Percentiles rank a stretch among this genome's conserved stretches.
Conservation (phyloP, 2,329 filamentous ascomycete species). For the Penicillium corylophilum region DNA sequence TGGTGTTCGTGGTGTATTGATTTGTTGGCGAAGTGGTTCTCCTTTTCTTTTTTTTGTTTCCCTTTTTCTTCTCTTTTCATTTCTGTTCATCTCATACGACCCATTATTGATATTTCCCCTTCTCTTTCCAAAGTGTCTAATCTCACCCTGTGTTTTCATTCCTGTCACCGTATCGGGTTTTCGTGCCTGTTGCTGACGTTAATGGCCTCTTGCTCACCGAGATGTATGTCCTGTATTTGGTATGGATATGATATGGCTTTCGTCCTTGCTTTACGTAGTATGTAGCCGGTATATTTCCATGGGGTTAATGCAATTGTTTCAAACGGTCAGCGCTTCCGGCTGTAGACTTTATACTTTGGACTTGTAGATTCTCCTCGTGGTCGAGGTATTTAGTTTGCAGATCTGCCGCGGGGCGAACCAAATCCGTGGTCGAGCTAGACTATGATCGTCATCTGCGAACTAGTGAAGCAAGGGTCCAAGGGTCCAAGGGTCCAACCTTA, state of each 20-base stretch:
- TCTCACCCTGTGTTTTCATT: slow-evolving; percentile 10
- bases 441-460: background rate
- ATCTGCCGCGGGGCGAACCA: background rate
- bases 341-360: too few relatives aligned
- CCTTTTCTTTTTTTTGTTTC: slow-evolving; percentile 22
- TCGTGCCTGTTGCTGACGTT: background rate
- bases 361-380: background rate
- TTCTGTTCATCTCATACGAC: slow-evolving; percentile 24
- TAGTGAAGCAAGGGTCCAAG: too few relatives aligned
- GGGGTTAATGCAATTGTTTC: background rate
- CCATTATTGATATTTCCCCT: slow-evolving; percentile 25
- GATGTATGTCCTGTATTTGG: background rate
- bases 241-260: background rate
- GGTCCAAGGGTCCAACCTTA: too few relatives aligned
- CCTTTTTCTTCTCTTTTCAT: slow-evolving; percentile 22
- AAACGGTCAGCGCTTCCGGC: too few relatives aligned
- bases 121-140: slow-evolving; percentile 25
- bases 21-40: slow-evolving; percentile 36
- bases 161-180: background rate
- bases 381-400: background rate
- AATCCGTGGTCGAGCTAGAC: background rate
- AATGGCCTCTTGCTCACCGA: background rate
- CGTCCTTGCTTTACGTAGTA: background rate
- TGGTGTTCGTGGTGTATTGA: slow-evolving; percentile 41
- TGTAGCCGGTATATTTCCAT: background rate